Evolutionary conservation across 2,329 filamentous ascomycete species (phyloP), one percentile per base, ranked within the genome.

Genomic region (Didymella segeticola): DNA sequence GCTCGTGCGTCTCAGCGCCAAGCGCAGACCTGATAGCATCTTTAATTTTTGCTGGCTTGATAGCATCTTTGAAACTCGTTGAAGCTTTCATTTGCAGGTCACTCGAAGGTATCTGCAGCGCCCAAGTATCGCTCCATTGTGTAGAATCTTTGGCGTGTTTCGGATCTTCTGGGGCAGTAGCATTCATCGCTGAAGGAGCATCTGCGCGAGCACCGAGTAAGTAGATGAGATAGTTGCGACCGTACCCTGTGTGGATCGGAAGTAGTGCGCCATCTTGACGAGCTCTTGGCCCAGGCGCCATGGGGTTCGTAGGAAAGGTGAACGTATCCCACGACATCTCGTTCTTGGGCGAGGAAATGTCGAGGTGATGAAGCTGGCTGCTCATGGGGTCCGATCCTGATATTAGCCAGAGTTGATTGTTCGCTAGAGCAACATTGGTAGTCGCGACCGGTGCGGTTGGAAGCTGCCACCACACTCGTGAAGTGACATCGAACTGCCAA

Each of bases 41-140:
- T 53, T 80, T 80, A 58, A 78, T 73, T 47, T 73, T 74, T 1
- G 77, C 75, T n/a, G 76, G 75, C 43, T 76, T 76, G 51, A 76
- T 68, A 1, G 64, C 59, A 4, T 71, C 59, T n/a, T 66, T 67
- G 26, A 71, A 42, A 12, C 49, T 58, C 23, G 64, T 57, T 0
- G 60, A 58, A 3, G 61, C 50, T 22, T 67, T 67, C 6, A 67
- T 53, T 6, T 66, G 61, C 7, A 73, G 47, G 34, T 68, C 54
- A 45, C 67, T 72, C 5, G 76, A 78, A 1, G 73, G 75, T 6
- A 78, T 68, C 50, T 80, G 78, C n/a, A 78, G 70, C 0, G 70
- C 74, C 77, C 77, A 79, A n/a, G 76, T 70, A 51, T 78, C 77
- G 48, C 71, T 75, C 67, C 75, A 77, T 37, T 69, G 67, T 8